Evolutionary conservation across 2,329 filamentous ascomycete species (phyloP).

Genomic region (Chaetomiaceae sp.): DNA sequence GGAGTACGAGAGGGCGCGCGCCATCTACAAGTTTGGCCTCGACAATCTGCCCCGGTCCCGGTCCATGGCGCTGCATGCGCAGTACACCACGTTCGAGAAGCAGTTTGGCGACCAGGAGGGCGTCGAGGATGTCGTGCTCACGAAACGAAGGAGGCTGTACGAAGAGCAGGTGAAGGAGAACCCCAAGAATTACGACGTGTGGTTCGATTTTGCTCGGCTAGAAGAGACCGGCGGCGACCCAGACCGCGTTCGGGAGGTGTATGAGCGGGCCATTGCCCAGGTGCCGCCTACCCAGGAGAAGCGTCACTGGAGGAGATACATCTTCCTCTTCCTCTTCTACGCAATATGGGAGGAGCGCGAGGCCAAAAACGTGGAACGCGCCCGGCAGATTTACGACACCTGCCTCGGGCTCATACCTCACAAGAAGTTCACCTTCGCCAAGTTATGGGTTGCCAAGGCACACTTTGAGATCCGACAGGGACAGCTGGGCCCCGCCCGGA

Average conservation of each 20-base stretch:
- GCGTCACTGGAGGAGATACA: constrained; percentile 93
- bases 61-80: constrained; percentile 79
- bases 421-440: constrained; percentile 95
- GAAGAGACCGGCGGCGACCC: constrained; percentile 81
- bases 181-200: constrained; percentile 91
- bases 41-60: constrained; percentile 86
- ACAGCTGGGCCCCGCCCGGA: constrained; percentile 73
- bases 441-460: constrained; percentile 90
- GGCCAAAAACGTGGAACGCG: constrained; percentile 69
- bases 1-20: constrained; percentile 86
- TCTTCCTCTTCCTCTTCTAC: constrained; percentile 98
- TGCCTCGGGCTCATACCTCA: constrained; percentile 86
- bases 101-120: constrained; percentile 92
- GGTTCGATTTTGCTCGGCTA: constrained; percentile 91
- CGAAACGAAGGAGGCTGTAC: constrained; percentile 87
- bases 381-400: constrained; percentile 85
- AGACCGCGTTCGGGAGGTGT: constrained; percentile 83
- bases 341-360: constrained; percentile 92
- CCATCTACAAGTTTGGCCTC: constrained; percentile 95
- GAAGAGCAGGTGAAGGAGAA: constrained; percentile 93
- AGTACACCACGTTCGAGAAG: constrained; percentile 97
- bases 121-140: constrained; percentile 92
- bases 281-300: constrained; percentile 94
- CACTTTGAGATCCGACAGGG: constrained; percentile 90
- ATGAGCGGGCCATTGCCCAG: constrained; percentile 92